phyloP scores from a whole-genome alignment of 2,329 filamentous ascomycete species.

The Colletotrichum australisinense region DNA sequence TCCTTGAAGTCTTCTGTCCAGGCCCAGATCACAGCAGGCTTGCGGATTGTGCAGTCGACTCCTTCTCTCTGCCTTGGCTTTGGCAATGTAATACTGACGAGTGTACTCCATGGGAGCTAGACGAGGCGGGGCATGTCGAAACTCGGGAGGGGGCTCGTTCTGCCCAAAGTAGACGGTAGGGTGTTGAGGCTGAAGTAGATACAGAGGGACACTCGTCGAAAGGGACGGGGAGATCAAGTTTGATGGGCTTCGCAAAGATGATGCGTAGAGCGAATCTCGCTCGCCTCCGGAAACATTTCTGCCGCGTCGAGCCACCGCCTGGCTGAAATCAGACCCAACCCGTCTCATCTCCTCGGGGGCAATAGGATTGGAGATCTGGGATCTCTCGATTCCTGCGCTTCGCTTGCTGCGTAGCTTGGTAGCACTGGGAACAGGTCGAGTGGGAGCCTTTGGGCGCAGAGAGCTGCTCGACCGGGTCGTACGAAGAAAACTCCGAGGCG shows the following conservation, averaged over 20 bases:
- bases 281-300: conserved; percentile 1
- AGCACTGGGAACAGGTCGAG: conserved; percentile 10
- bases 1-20: conserved; percentile 48
- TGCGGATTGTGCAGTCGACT: conserved; percentile 43
- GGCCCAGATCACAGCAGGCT: conserved; percentile 44
- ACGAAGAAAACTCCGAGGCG: conserved; percentile 16
- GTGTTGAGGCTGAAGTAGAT: conserved; percentile 29
- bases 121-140: conserved; percentile 36
- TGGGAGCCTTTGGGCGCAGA: conserved; percentile 15
- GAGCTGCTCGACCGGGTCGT: conserved; percentile 24
- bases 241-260: conserved; percentile 19
- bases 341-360: conserved; percentile 26
- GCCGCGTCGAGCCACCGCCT: not conserved
- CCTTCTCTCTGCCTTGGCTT: conserved; percentile 42
- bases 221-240: conserved; percentile 16
- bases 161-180: conserved; percentile 24
- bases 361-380: conserved; percentile 30
- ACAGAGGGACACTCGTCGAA: conserved; percentile 23
- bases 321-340: conserved; percentile 17
- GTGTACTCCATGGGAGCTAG: conserved; percentile 55
- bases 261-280: not conserved
- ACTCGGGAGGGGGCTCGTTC: conserved; percentile 24
- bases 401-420: conserved; percentile 33
- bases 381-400: conserved; percentile 26
- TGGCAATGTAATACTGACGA: conserved; percentile 48